phyloP scores from a whole-genome alignment of 768 basidiomycete genomes.

The Rhizopogon vesiculosus region DNA sequence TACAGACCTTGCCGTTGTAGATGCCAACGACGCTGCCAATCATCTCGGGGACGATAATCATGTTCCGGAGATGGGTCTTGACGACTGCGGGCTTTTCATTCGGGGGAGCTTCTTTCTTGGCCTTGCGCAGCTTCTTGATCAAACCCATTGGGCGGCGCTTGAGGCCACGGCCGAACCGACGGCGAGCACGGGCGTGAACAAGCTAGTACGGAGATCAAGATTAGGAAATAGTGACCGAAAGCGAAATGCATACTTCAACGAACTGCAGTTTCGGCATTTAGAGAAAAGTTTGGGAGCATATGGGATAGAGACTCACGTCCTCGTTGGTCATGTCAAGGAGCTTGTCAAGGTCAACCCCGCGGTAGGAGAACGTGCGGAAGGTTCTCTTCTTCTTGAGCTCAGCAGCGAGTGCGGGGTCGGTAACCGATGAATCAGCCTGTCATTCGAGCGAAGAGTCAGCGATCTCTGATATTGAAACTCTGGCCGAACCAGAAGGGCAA shows the following conservation, averaged over 20 bases:
- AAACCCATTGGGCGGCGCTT: constrained; percentile 98
- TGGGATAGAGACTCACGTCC: constrained; percentile 53
- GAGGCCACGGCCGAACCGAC: constrained; percentile 98
- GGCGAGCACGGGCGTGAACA: constrained; percentile 97
- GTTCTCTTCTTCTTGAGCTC: constrained; percentile 98
- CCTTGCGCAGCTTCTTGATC: constrained; percentile 99
- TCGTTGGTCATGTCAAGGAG: constrained; percentile 95
- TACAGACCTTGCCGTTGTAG: constrained; percentile 90
- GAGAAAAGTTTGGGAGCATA: neutral
- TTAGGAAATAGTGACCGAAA: constrained; percentile 3
- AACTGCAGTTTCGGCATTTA: constrained; percentile 41
- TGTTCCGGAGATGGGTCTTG: constrained; percentile 98
- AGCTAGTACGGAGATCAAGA: constrained; percentile 46
- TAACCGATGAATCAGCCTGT: constrained; percentile 78
- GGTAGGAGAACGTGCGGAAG: constrained; percentile 98
- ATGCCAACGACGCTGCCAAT: constrained; percentile 97
- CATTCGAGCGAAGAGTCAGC: constrained; percentile 2
- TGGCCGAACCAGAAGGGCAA: neutral
- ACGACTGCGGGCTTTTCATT: constrained; percentile 99
- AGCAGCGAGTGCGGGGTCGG: constrained; percentile 91
- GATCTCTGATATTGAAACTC: neutral
- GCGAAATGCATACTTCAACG: constrained; percentile 58
- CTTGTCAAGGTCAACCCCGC: constrained; percentile 97
- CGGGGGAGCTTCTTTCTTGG: constrained; percentile 98
- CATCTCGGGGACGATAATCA: constrained; percentile 99